Base-by-base conservation (phyloP, 75 land plant genomes). In the Pinus albicaulis region DNA sequence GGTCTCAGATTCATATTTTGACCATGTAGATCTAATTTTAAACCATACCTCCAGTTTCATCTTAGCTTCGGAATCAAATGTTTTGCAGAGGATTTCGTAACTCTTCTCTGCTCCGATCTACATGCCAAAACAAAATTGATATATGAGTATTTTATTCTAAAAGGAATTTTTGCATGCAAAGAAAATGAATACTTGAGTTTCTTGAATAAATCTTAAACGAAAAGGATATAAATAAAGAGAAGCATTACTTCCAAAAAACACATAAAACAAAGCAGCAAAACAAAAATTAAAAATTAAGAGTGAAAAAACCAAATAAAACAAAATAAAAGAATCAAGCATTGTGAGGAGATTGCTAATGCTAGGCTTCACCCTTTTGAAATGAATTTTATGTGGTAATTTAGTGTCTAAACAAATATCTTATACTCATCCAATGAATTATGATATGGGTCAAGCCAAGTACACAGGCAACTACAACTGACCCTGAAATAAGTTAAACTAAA, bases 1-100 rank as follows among this genome's bases (percentile, higher is more conserved):
- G 61, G n/a, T 17, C 2, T 59, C 5, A 0, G 61, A 10, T 11
- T 2, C 12, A 48, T 8, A 48, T 10, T 48, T 48, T 48, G 12
- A 48, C 53, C 11, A 48, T 10, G 12, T 48, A 48, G 11, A 48
- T 48, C 53, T 48, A 48, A 10, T 48, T 48, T 48, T 10, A 36
- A 16, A 75, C 55, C 57, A 76, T 80, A 89, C 98, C 91, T 94
- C 95, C 56, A 94, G 76, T 52, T 74, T 76, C n/a, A 83, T 79
- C 78, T 89, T 88, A 57, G 95, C 93, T 76, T 90, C 93, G 44
- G 71, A 31, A 76, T 87, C 82, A 79, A 94, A 92, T 69, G 93
- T 74, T 80, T 92, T 92, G 81, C 98, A 94, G 24, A 92, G 91
- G 79, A 94, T 92, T 78, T 94, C 95, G 76, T 94, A 94, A 63